These are phyloP conservation scores for Thermothelomyces thermophilus DNA, from an alignment of 2,329 filamentous ascomycete genomes.

Conservation along the genomic window DNA sequence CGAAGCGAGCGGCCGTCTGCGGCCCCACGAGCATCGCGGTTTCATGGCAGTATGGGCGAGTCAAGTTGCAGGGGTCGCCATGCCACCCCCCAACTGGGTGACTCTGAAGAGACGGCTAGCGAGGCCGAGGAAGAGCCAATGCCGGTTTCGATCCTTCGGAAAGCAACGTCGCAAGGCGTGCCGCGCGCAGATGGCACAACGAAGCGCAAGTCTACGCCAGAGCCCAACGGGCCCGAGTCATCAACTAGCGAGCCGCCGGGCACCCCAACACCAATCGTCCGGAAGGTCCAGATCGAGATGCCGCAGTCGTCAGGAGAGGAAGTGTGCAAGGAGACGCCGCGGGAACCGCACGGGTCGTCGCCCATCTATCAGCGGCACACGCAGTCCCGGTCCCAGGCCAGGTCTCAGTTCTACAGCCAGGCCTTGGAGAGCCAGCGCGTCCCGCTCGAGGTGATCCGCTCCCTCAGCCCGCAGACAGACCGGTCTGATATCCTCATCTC, in stretches of 20 bases:
- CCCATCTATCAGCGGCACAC: constrained; percentile 15
- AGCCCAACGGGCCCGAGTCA: constrained; percentile 1
- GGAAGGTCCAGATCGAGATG: constrained; percentile 19
- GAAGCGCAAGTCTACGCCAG: constrained; percentile 9
- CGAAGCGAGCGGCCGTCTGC: constrained; percentile 8
- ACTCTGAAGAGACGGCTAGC: constrained; percentile 15
- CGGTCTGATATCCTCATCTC: constrained; percentile 50
- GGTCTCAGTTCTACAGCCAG: constrained; percentile 31
- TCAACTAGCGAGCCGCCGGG: constrained; percentile 11
- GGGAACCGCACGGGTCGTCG: constrained; percentile 15
- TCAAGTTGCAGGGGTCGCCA: background rate
- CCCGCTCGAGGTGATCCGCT: constrained; percentile 41
- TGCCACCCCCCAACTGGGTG: background rate
- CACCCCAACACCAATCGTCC: constrained; percentile 23
- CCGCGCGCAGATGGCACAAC: background rate
- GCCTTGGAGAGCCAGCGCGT: constrained; percentile 45
- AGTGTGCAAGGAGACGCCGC: constrained; percentile 21
- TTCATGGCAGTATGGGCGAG: background rate
- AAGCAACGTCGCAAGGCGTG: background rate
- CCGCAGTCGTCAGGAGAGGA: constrained; percentile 16
- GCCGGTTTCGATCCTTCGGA: constrained; percentile 9
- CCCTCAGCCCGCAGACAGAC: constrained; percentile 42
- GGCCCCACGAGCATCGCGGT: constrained; percentile 8
- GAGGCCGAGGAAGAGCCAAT: constrained; percentile 13
- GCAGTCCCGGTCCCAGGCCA: constrained; percentile 19